Evolutionary conservation across 352 stramenopile genomes (phyloP).

Genomic region (Thalassiosira hispida): DNA sequence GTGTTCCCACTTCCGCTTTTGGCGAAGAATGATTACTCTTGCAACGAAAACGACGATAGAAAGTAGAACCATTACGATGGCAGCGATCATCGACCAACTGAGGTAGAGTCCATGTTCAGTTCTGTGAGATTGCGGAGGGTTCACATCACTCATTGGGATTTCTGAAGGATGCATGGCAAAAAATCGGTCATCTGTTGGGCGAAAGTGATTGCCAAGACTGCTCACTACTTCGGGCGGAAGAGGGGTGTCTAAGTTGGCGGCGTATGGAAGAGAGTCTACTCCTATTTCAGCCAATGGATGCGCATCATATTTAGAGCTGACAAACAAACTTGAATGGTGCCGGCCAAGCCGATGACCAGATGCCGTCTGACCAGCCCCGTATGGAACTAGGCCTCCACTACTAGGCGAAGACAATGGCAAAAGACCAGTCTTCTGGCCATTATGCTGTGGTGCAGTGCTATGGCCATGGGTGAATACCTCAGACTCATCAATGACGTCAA

Average conservation of each 20-base stretch:
- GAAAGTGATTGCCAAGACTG: constrained; percentile 6
- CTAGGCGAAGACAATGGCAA: constrained; percentile 21
- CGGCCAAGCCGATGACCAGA: constrained; percentile 41
- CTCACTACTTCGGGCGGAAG: constrained; percentile 3
- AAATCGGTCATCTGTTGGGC: constrained; percentile 2
- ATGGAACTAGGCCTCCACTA: constrained; percentile 38
- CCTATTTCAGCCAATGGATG: constrained; percentile 17
- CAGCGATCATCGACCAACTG: constrained; percentile 60
- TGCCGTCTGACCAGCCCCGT: constrained; percentile 26
- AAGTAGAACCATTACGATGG: constrained; percentile 44
- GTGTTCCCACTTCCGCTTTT: constrained; percentile 60
- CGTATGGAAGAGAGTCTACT: constrained; percentile 21
- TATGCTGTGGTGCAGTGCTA: background rate
- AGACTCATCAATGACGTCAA: constrained; percentile 70
- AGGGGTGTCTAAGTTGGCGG: constrained; percentile 2
- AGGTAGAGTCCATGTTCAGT: constrained; percentile 65
- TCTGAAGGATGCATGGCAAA: constrained; percentile 23
- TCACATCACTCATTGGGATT: constrained; percentile 16
- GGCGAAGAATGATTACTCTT: constrained; percentile 51
- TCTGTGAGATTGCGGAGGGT: constrained; percentile 38
- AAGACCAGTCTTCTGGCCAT: constrained; percentile 15
- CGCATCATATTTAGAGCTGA: constrained; percentile 36
- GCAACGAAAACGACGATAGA: constrained; percentile 39
- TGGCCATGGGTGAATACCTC: constrained; percentile 45
- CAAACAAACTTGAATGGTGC: constrained; percentile 49